These are phyloP conservation scores for Amesomyces nigricolor DNA, from an alignment of 2,329 filamentous ascomycete genomes.

Conservation along the genomic window DNA sequence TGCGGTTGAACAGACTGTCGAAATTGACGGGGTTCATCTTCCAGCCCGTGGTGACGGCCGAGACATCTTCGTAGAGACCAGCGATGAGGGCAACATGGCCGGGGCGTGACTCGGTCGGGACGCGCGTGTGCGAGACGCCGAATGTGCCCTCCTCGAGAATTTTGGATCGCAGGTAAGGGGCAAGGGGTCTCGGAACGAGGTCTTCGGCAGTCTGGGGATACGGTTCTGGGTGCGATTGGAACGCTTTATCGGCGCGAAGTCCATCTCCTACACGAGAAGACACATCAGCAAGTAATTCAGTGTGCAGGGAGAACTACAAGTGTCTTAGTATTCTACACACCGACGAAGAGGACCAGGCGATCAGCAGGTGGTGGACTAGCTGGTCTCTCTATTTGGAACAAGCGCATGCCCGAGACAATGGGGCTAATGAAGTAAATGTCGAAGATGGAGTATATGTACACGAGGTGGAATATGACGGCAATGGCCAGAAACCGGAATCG, in stretches of 20 bases:
- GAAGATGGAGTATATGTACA: constrained; percentile 95
- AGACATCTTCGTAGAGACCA: constrained; percentile 95
- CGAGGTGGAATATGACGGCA: constrained; percentile 85
- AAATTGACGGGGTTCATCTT: constrained; percentile 98
- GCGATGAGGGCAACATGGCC: constrained; percentile 97
- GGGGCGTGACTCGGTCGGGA: constrained; percentile 92
- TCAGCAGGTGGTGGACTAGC: constrained; percentile 70
- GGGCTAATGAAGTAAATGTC: constrained; percentile 98
- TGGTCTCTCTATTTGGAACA: constrained; percentile 64
- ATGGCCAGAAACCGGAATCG: constrained; percentile 82
- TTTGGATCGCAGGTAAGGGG: constrained; percentile 84
- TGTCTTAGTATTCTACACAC: constrained; percentile 41
- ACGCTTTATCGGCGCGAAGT: constrained; percentile 93
- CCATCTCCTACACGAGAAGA: constrained; percentile 61
- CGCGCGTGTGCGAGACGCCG: constrained; percentile 92
- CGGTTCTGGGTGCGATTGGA: constrained; percentile 87
- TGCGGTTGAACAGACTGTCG: constrained; percentile 97
- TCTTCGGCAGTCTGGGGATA: constrained; percentile 62
- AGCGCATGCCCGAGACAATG: constrained; percentile 90
- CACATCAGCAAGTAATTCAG: background rate
- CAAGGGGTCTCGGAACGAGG: constrained; percentile 70
- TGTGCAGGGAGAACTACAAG: background rate
- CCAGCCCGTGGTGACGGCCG: constrained; percentile 94
- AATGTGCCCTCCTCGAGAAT: constrained; percentile 89
- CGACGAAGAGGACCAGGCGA: constrained; percentile 87